Evolutionary conservation across 2,329 filamentous ascomycete species (phyloP), one percentile per base, ranked within the genome.

Genomic region (Fusarium denticulatum): DNA sequence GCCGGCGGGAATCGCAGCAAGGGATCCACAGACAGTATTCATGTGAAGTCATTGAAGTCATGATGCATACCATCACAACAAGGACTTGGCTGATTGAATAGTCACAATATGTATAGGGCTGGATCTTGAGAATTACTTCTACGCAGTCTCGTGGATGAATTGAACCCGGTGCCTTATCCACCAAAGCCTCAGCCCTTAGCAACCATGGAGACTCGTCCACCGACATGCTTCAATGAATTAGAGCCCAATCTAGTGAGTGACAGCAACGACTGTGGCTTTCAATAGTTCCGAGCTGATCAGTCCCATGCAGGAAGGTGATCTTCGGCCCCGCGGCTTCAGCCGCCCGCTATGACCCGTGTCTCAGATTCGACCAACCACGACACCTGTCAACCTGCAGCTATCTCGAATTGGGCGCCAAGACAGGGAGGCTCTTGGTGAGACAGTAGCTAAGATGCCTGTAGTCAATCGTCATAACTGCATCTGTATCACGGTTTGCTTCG

Each of bases 291-390:
- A 11, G 52, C 13, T 6, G 58, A 69, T 55, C 50, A 26, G 13
- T 36, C 46, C 52, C 7, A 24, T 6, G 8, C 14, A 45, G 53
- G 40, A 39, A 42, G 30, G 18, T 39, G 26, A 37, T 26, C 45
- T 36, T 55, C 46, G 22, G 22, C 46, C 14, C n/a, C 46, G 56
- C 58, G 26, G 61, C 32, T 40, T 46, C 20, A 53, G 30, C 45
- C 57, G 59, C 43, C 24, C 28, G 20, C 53, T 52, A 46, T 39
- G 32, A 26, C 49, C 70, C 61, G 61, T 71, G 70, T 73, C 66
- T 73, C 49, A 49, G 7, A 46, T 13, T 24, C 3, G 12, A 10
- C 57, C 57, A 58, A 73, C 57, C 53, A 26, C 32, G 10, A 36
- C 3, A 36, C 20, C 37, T 12, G 37, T 45, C 39, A 15, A 47